These are phyloP conservation scores for Apiospora saccharicola DNA, from an alignment of 2,329 filamentous ascomycete genomes.

Conservation along the genomic window DNA sequence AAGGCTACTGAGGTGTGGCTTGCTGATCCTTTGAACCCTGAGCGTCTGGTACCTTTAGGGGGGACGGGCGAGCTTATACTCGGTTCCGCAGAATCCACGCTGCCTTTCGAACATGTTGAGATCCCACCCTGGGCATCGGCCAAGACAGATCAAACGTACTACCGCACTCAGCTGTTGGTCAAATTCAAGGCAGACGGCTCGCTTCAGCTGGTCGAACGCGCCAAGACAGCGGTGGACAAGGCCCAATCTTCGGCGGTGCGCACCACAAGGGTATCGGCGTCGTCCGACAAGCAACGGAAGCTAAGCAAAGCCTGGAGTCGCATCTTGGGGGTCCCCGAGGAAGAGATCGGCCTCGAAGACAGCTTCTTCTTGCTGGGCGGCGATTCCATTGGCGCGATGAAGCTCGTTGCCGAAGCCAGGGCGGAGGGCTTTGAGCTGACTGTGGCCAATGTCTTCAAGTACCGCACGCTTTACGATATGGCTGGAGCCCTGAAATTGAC, in stretches of 20 bases:
- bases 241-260: slow-evolving; percentile 27
- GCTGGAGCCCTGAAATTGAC: slow-evolving; percentile 56
- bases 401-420: slow-evolving; percentile 63
- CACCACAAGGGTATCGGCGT: slow-evolving; percentile 46
- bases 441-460: slow-evolving; percentile 63
- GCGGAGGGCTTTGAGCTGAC: slow-evolving; percentile 56
- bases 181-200: slow-evolving; percentile 44
- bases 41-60: slow-evolving; percentile 48
- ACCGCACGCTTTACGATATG: slow-evolving; percentile 58
- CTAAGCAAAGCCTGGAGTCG: slow-evolving; percentile 58
- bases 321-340: slow-evolving; percentile 52
- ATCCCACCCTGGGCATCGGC: slow-evolving; percentile 41
- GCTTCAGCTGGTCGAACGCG: slow-evolving; percentile 41
- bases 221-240: slow-evolving; percentile 26
- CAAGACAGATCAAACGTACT: slow-evolving; percentile 40
- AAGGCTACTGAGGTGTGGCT: slow-evolving; percentile 46
- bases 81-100: slow-evolving; percentile 28
- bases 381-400: slow-evolving; percentile 68
- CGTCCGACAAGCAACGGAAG: slow-evolving; percentile 51
- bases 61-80: slow-evolving; percentile 54
- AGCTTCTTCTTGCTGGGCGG: slow-evolving; percentile 69
- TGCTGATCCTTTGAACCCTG: slow-evolving; percentile 45
- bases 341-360: slow-evolving; percentile 60
- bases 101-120: slow-evolving; percentile 21
- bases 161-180: slow-evolving; percentile 50